A percentile compares a stretch with the other conserved stretches of the same genome.
phyloP scores from a whole-genome alignment of 352 stramenopile species.

The Phytophthora ramorum region DNA sequence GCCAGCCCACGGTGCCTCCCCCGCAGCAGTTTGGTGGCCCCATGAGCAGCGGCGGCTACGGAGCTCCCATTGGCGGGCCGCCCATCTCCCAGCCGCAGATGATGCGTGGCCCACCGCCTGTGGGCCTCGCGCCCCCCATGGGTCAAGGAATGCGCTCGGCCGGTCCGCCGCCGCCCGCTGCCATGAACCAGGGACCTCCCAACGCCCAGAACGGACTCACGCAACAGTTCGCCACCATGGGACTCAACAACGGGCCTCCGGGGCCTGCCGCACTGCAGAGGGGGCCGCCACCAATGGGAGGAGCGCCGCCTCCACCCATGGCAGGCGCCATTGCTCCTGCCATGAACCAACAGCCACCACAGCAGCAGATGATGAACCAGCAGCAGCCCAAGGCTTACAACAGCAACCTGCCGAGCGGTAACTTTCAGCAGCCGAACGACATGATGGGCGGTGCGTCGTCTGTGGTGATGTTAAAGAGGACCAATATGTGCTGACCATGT shows the following conservation, averaged over 20 bases:
- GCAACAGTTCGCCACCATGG: slow-evolving; percentile 76
- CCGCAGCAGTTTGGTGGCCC: slow-evolving; percentile 27
- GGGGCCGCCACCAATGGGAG: slow-evolving; percentile 39
- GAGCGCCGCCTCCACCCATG: slow-evolving; percentile 46
- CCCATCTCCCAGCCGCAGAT: slow-evolving; percentile 27
- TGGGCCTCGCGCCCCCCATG: slow-evolving; percentile 26
- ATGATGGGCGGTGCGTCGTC: slow-evolving; percentile 71
- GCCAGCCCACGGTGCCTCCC: slow-evolving; percentile 38
- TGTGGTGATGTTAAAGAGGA: slow-evolving; percentile 8
- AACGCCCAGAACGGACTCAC: slow-evolving; percentile 47
- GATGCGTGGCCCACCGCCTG: slow-evolving; percentile 33
- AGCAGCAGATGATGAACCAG: slow-evolving; percentile 34
- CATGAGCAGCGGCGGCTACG: slow-evolving; percentile 46
- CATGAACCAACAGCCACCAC: slow-evolving; percentile 35
- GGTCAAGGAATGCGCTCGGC: slow-evolving; percentile 30
- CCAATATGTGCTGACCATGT: slow-evolving; percentile 2
- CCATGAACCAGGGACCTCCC: slow-evolving; percentile 15
- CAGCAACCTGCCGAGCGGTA: slow-evolving; percentile 67
- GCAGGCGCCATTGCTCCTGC: slow-evolving; percentile 35
- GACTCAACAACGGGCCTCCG: slow-evolving; percentile 53
- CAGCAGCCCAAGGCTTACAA: slow-evolving; percentile 36
- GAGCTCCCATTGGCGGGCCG: slow-evolving; percentile 18
- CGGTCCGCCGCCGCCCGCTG: slow-evolving; percentile 23
- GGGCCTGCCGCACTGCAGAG: slow-evolving; percentile 20
- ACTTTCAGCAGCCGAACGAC: slow-evolving; percentile 81